Percentiles rank a stretch among this genome's conserved stretches.
Conservation (phyloP, 129 eudicot genomes). For the Flaveria brownii region DNA sequence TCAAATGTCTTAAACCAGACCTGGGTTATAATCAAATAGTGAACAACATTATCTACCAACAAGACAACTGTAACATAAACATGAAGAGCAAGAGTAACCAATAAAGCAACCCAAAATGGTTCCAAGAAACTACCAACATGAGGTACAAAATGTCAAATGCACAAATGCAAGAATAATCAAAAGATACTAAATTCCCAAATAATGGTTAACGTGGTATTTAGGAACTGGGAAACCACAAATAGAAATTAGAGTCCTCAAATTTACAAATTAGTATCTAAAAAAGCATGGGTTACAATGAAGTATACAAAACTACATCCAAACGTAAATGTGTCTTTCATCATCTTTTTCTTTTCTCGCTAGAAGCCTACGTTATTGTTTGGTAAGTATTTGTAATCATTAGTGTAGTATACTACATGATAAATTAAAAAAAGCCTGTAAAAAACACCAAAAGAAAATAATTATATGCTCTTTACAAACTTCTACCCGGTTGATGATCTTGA, state of each 20-base stretch:
- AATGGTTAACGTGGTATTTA: neutral
- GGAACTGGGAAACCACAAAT: neutral
- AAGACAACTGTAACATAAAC: neutral
- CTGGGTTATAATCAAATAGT: constrained; percentile 35
- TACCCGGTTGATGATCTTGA: neutral
- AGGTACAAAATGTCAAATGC: too few species aligned
- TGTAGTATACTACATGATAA: neutral
- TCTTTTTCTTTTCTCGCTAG: neutral
- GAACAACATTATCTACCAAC: neutral
- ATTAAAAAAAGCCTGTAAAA: neutral
- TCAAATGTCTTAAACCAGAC: constrained; percentile 74
- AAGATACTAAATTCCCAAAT: too few species aligned
- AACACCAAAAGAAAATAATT: neutral
- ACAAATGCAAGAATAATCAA: too few species aligned
- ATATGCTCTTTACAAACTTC: neutral
- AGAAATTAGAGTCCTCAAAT: neutral
- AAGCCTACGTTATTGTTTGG: neutral
- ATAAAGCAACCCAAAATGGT: neutral
- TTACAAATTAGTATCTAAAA: neutral
- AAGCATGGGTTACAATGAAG: neutral
- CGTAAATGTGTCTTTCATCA: neutral
- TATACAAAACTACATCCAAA: neutral
- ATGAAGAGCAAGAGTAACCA: neutral
- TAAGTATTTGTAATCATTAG: neutral
- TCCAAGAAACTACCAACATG: neutral